phyloP scores from a whole-genome alignment of 1,139 yeast species.

The Lodderomyces pseudojiufengensis region DNA sequence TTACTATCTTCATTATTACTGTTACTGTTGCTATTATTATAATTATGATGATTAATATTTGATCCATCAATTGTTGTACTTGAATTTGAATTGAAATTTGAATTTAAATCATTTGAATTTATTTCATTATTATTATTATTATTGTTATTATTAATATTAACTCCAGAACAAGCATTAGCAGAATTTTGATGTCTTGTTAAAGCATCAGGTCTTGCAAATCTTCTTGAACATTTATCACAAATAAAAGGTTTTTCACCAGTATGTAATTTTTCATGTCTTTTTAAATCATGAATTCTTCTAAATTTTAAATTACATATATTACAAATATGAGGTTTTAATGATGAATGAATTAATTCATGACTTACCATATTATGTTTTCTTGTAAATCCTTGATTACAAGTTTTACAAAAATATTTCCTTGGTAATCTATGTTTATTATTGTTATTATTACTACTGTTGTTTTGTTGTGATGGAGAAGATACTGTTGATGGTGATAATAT shows the following conservation, averaged over 20 bases:
- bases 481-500: not conserved
- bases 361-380: conserved; percentile 73
- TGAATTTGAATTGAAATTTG: conserved; percentile 22
- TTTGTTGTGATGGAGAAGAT: not conserved
- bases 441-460: too few relatives aligned
- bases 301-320: conserved; percentile 60
- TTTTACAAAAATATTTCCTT: conserved; percentile 48
- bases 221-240: conserved; percentile 60
- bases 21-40: not conserved
- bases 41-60: conserved; percentile 10
- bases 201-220: conserved; percentile 78
- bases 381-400: conserved; percentile 61
- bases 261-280: conserved; percentile 71
- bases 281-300: conserved; percentile 71
- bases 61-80: conserved; percentile 44
- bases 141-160: not conserved
- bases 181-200: conserved; percentile 59
- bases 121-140: not conserved
- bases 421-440: conserved; percentile 11
- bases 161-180: conserved; percentile 37
- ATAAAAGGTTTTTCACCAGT: conserved; percentile 70
- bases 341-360: conserved; percentile 67
- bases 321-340: conserved; percentile 65
- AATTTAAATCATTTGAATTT: not conserved
- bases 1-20: not conserved